A percentile compares a stretch with the other conserved stretches of the same genome.
Conservation (phyloP, 73 alveolate genomes). For the Tetrahymena elliotti region DNA sequence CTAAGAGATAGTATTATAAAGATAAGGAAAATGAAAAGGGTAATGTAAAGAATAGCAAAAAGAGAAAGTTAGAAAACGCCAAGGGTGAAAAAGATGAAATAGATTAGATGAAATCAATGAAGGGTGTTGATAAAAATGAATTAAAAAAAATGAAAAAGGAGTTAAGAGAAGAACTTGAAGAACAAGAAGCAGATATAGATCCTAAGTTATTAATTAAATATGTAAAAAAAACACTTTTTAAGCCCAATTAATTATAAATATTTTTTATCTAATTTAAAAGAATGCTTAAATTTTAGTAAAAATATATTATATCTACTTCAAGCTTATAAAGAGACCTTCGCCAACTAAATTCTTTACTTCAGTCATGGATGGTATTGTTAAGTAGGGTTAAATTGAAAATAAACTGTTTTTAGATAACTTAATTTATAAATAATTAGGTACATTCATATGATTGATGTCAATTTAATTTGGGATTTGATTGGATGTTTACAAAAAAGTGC, state of each 20-base stretch:
- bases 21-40: neutral
- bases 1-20: neutral
- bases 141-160: neutral
- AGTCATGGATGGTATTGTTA: neutral
- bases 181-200: neutral
- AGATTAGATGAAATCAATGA: neutral
- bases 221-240: neutral
- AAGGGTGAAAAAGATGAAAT: neutral
- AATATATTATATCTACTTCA: neutral
- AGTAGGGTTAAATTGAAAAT: neutral
- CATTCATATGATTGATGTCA: neutral
- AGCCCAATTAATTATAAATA: neutral
- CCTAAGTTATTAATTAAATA: neutral
- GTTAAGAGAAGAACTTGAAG: neutral
- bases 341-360: neutral
- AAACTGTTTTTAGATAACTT: no score
- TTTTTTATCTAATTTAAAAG: neutral
- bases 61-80: neutral
- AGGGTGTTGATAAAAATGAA: neutral
- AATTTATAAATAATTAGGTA: neutral
- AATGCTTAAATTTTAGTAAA: neutral
- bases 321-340: neutral
- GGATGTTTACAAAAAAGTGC: neutral
- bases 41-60: neutral
- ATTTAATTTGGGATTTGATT: neutral